These are phyloP conservation scores for Anacardium occidentale DNA, from an alignment of 345 rosid genomes.

Conservation along the genomic window DNA sequence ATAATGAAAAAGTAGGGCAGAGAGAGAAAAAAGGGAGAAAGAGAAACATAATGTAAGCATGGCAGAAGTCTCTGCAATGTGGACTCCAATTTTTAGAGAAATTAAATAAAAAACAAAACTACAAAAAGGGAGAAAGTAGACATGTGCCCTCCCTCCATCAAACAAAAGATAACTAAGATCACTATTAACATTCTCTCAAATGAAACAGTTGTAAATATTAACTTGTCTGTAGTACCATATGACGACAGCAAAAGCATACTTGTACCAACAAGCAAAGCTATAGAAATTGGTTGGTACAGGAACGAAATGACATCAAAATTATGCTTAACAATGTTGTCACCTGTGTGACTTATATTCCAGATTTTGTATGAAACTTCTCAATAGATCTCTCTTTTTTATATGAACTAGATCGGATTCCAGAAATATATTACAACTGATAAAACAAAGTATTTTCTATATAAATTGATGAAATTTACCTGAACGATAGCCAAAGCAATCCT, in stretches of 20 bases:
- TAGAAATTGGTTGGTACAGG: not conserved
- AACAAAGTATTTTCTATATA: slow-evolving; percentile 7
- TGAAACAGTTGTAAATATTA: not conserved
- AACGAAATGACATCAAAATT: not conserved
- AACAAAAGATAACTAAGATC: not conserved
- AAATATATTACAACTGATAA: not conserved
- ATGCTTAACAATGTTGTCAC: not conserved
- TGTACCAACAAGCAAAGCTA: not conserved
- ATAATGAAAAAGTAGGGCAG: not conserved
- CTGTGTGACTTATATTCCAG: not conserved
- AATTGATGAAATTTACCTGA: slow-evolving; percentile 60
- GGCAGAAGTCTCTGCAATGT: not conserved
- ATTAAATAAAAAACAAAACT: not conserved
- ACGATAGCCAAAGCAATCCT: slow-evolving; percentile 91
- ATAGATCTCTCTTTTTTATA: not conserved
- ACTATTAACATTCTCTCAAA: slow-evolving; percentile 8
- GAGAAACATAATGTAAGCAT: too few species aligned
- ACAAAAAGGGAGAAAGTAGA: slow-evolving; percentile 3
- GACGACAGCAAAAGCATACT: not conserved
- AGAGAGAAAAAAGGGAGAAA: too few species aligned
- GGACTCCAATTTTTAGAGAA: not conserved
- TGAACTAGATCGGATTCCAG: not conserved
- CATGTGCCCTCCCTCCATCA: not conserved
- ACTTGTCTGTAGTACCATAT: not conserved
- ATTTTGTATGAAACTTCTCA: too few species aligned